Evolutionary conservation across 495 filamentous ascomycete genomes (phyloP).

Genomic region (Hyphodiscus hymeniophilus): DNA sequence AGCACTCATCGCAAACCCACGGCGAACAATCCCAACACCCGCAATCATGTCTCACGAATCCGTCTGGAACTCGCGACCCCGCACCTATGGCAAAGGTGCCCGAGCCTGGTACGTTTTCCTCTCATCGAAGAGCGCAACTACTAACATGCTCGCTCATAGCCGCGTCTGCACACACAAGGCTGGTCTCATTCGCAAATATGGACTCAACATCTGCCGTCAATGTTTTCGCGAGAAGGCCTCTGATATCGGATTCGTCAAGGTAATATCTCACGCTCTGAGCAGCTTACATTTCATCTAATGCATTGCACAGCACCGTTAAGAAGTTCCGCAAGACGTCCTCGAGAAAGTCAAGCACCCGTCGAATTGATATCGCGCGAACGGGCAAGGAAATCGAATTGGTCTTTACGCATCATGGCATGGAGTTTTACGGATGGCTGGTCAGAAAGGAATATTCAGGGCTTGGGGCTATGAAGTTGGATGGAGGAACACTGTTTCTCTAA

Average conservation of each 20-base stretch:
- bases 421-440: conserved; percentile 19
- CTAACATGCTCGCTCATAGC: conserved; percentile 39
- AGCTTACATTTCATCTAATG: conserved; percentile 14
- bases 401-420: conserved; percentile 27
- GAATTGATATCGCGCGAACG: conserved; percentile 12
- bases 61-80: conserved; percentile 98
- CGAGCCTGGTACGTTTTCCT: conserved; percentile 67
- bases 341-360: background rate
- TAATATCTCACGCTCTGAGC: conserved; percentile 33
- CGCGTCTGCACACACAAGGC: conserved; percentile 93
- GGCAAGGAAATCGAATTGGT: conserved; percentile 10
- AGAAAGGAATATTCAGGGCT: conserved; percentile 8
- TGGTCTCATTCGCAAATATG: conserved; percentile 98
- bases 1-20: conserved; percentile 3
- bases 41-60: conserved; percentile 91
- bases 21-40: conserved; percentile 10
- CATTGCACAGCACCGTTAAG: conserved; percentile 44
- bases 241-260: conserved; percentile 98
- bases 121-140: background rate
- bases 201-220: conserved; percentile 98
- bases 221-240: conserved; percentile 96
- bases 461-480: background rate
- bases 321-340: conserved; percentile 34
- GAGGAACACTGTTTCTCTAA: background rate
- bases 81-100: conserved; percentile 92